These are phyloP conservation scores for Arachnopeziza araneosa DNA, from an alignment of 2,329 filamentous ascomycete species.

Conservation along the genomic window DNA sequence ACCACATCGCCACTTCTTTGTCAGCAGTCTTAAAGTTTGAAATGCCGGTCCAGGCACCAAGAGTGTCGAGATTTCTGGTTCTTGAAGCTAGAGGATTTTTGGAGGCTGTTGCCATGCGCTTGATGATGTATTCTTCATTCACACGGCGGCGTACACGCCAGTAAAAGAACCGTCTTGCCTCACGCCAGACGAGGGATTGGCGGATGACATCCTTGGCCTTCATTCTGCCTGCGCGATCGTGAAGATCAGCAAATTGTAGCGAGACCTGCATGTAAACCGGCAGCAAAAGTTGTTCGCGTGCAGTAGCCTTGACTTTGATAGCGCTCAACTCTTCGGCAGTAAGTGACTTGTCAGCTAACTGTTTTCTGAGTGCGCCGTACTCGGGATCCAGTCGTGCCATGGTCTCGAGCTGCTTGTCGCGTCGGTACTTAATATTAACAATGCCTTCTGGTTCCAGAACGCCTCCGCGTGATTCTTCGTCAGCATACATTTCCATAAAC, in stretches of 20 bases:
- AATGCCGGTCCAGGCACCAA: conserved; percentile 79
- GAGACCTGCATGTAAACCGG: conserved; percentile 94
- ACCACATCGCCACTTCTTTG: conserved; percentile 83
- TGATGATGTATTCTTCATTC: conserved; percentile 95
- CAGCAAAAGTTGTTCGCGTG: conserved; percentile 81
- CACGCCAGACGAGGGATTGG: conserved; percentile 74
- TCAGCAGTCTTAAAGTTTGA: conserved; percentile 74
- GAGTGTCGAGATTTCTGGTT: conserved; percentile 62
- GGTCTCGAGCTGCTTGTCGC: conserved; percentile 93
- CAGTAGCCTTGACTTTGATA: conserved; percentile 78
- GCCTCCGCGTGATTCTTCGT: conserved; percentile 90
- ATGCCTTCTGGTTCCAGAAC: conserved; percentile 98
- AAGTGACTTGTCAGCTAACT: conserved; percentile 59
- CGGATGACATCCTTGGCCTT: conserved; percentile 95
- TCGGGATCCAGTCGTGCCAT: conserved; percentile 88
- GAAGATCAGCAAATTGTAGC: conserved; percentile 94
- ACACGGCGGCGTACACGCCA: conserved; percentile 96
- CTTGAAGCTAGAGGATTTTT: conserved; percentile 48
- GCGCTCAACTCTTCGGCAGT: conserved; percentile 67
- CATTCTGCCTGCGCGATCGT: conserved; percentile 97
- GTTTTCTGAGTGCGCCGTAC: conserved; percentile 79
- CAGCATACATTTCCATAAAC: conserved; percentile 99
- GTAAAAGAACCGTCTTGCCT: conserved; percentile 97
- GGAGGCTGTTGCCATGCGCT: conserved; percentile 62
- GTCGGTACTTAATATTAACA: conserved; percentile 96